Evolutionary conservation across 495 filamentous ascomycete species (phyloP).

Genomic region (Aspergillus avenaceus): DNA sequence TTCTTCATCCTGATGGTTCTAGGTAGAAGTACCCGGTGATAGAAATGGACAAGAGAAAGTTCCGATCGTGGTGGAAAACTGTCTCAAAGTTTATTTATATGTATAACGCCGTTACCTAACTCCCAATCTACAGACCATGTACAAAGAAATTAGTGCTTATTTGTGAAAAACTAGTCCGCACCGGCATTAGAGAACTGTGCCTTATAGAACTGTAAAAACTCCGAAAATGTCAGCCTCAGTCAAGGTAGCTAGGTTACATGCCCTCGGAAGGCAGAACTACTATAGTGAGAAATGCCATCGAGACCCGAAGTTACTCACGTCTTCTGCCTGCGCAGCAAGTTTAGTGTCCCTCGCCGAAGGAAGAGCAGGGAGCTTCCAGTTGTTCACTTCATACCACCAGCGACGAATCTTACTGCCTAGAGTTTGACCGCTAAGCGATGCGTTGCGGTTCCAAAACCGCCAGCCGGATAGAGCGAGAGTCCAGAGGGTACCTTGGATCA

Average conservation of each 20-base stretch:
- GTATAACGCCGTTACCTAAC: constrained; percentile 11
- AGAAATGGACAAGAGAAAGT: too few relatives aligned
- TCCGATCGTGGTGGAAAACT: too few relatives aligned
- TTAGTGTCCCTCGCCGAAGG: constrained; percentile 21
- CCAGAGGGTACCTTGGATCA: constrained; percentile 81
- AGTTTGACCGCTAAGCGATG: constrained; percentile 63
- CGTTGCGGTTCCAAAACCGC: constrained; percentile 74
- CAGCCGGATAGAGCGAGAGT: constrained; percentile 75
- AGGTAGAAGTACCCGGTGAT: too few relatives aligned
- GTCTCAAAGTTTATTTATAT: background rate
- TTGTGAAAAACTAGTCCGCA: constrained; percentile 15
- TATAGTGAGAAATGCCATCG: too few relatives aligned
- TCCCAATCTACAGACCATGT: constrained; percentile 4
- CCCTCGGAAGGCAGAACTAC: background rate
- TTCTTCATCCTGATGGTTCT: too few relatives aligned
- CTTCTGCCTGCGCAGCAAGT: constrained; percentile 40
- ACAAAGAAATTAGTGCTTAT: background rate
- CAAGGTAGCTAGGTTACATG: background rate
- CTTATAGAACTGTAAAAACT: constrained; percentile 44
- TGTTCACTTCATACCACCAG: constrained; percentile 92
- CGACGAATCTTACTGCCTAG: constrained; percentile 67
- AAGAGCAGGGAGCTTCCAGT: constrained; percentile 62
- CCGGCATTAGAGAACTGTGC: constrained; percentile 40
- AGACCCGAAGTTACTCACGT: constrained; percentile 37
- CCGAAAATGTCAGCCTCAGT: constrained; percentile 28